A percentile compares a stretch with the other conserved stretches of the same genome.
Conservation (phyloP, 108 stramenopile genomes). For the Skeletonema tropicum region DNA sequence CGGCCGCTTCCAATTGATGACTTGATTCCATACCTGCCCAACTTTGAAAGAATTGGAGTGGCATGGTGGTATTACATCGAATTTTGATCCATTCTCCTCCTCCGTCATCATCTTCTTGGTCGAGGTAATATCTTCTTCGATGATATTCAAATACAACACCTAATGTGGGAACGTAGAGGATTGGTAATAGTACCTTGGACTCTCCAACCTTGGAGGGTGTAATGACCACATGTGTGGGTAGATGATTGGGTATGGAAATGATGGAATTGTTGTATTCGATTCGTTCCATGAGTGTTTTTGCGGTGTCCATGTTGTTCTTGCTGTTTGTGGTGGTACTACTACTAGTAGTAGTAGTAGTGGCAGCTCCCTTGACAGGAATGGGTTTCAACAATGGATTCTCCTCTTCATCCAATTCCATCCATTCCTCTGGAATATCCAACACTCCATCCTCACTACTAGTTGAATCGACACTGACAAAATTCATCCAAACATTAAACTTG, state of each 20-base stretch:
- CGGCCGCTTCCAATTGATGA: constrained; percentile 65
- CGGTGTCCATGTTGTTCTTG: constrained; percentile 2
- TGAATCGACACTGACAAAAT: constrained; percentile 68
- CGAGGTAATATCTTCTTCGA: constrained; percentile 79
- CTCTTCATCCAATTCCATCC: constrained; percentile 65
- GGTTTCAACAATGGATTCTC: constrained; percentile 29
- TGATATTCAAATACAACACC: constrained; percentile 93
- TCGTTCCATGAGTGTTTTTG: constrained; percentile 38
- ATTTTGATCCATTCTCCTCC: constrained; percentile 81
- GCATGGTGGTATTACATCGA: constrained; percentile 84
- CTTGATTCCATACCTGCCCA: constrained; percentile 78
- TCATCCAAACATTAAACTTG: constrained; percentile 87
- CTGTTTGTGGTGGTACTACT: not conserved
- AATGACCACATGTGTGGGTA: constrained; percentile 82
- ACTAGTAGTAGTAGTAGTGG: not conserved
- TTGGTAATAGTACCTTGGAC: constrained; percentile 62
- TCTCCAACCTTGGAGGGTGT: constrained; percentile 68
- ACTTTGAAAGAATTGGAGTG: constrained; percentile 60
- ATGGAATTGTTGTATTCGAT: constrained; percentile 40
- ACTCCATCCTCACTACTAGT: constrained; percentile 5
- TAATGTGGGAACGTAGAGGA: constrained; percentile 74
- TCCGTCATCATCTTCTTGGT: constrained; percentile 49
- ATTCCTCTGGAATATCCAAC: constrained; percentile 57
- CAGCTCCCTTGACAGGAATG: not conserved
- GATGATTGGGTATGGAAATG: constrained; percentile 41